Percentiles rank a stretch among this genome's conserved stretches.
Evolutionary conservation across 495 filamentous ascomycete genomes (phyloP).

Genomic region (Xylaria acuta): DNA sequence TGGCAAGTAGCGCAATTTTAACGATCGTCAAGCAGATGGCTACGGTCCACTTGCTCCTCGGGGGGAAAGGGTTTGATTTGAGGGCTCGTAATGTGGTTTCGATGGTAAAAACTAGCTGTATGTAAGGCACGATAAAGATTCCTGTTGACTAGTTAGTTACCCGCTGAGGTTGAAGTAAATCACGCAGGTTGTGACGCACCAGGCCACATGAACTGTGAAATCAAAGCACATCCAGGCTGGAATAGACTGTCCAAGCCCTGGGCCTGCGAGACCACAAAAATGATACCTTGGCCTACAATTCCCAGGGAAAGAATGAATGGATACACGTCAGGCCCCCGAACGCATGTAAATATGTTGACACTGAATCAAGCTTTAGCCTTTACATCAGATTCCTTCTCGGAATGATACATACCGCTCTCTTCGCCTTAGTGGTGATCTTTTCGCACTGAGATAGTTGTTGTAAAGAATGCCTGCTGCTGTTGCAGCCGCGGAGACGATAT

Average conservation of each 20-base stretch:
- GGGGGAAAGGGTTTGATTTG: slow-evolving; percentile 47
- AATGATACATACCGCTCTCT: slow-evolving; percentile 30
- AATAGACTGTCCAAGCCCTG: slow-evolving; percentile 49
- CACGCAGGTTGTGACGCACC: slow-evolving; percentile 41
- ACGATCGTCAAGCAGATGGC: slow-evolving; percentile 49
- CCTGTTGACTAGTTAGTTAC: slow-evolving; percentile 35
- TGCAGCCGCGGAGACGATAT: slow-evolving; percentile 54
- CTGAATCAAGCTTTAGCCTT: slow-evolving; percentile 26
- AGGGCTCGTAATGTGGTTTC: slow-evolving; percentile 52
- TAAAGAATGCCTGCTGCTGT: slow-evolving; percentile 53
- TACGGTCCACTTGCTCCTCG: slow-evolving; percentile 50
- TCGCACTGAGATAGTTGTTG: slow-evolving; percentile 48
- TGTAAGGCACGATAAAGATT: slow-evolving; percentile 56
- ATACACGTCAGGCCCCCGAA: slow-evolving; percentile 48
- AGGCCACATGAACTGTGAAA: slow-evolving; percentile 55
- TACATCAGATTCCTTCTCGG: not conserved
- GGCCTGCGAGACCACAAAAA: slow-evolving; percentile 53
- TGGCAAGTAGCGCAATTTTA: slow-evolving; percentile 44
- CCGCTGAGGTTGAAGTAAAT: not conserved
- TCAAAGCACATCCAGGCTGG: slow-evolving; percentile 46
- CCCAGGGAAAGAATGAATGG: slow-evolving; percentile 54
- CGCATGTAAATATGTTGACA: slow-evolving; percentile 45
- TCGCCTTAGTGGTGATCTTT: slow-evolving; percentile 31
- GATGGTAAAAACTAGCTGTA: slow-evolving; percentile 52
- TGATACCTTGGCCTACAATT: slow-evolving; percentile 53